Percentiles rank a stretch among this genome's conserved stretches.
phyloP scores from a whole-genome alignment of 306 rosid genomes.

The Pyrus betulifolia region DNA sequence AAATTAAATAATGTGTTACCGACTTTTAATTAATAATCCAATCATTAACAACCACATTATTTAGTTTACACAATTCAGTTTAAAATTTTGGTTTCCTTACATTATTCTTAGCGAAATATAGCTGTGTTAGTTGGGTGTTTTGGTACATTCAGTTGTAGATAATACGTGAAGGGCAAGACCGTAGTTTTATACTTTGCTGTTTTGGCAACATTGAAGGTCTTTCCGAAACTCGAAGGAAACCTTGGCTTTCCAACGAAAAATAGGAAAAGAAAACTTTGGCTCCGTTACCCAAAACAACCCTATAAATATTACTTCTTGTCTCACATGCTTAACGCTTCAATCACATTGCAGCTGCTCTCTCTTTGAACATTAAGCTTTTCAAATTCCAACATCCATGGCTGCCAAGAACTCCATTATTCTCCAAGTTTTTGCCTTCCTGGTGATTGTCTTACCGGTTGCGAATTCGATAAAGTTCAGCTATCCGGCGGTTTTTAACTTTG shows the following conservation, averaged over 20 bases:
- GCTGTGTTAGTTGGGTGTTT: background rate
- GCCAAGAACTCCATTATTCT: conserved; percentile 9
- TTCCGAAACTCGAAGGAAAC: background rate
- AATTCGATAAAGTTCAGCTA: conserved; percentile 36
- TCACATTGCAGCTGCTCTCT: background rate
- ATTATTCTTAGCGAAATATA: too few relatives aligned
- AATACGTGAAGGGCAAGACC: background rate
- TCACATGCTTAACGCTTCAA: background rate
- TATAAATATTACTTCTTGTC: background rate
- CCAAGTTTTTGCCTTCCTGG: conserved; percentile 18
- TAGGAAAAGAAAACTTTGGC: background rate
- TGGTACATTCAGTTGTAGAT: background rate
- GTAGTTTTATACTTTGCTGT: background rate
- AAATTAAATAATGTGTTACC: too few relatives aligned
- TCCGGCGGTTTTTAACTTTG: conserved; percentile 74
- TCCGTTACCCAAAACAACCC: background rate
- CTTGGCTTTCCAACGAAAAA: background rate
- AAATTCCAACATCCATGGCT: conserved; percentile 27
- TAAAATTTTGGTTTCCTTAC: too few relatives aligned
- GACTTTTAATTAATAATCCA: too few relatives aligned
- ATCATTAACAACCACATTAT: too few relatives aligned
- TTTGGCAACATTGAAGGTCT: background rate
- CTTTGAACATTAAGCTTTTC: background rate
- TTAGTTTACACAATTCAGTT: too few relatives aligned
- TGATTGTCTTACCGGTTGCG: conserved; percentile 17